Percentiles rank a stretch among this genome's conserved stretches.
phyloP scores from a whole-genome alignment of 331 rosid species.

The Malus hybrid region DNA sequence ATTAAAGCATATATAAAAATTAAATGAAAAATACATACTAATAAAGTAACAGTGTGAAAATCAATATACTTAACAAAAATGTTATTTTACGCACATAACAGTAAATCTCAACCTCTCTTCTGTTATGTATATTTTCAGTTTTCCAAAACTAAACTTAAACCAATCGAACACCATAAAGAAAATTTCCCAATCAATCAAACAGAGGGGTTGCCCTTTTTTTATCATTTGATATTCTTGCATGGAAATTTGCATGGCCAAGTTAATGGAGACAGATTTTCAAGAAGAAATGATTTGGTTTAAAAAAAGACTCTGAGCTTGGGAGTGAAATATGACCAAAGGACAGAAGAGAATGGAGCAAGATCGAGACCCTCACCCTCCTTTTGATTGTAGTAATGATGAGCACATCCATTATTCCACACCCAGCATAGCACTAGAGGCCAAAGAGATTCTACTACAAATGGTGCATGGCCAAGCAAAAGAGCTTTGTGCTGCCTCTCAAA shows the following conservation, averaged over 20 bases:
- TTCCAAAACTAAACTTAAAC: neutral
- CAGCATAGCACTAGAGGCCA: conserved; percentile 33
- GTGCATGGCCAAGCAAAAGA: conserved; percentile 29
- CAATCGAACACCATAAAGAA: neutral
- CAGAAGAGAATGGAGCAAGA: conserved; percentile 22
- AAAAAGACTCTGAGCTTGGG: conserved; percentile 28
- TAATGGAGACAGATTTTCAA: conserved; percentile 82
- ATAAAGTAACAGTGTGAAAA: neutral
- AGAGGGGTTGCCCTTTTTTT: neutral
- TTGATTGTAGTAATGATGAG: conserved; percentile 67
- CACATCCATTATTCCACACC: conserved; percentile 14
- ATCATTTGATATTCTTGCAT: conserved; percentile 38
- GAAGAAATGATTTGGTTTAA: conserved; percentile 48
- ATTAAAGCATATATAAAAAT: too few species aligned
- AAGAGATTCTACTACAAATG: conserved; percentile 22
- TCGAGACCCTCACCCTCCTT: conserved; percentile 26
- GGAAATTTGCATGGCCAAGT: conserved; percentile 60
- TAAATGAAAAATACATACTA: neutral
- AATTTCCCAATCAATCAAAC: neutral
- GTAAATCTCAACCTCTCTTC: neutral
- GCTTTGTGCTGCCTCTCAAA: conserved; percentile 19
- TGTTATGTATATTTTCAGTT: neutral
- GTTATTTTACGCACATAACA: neutral
- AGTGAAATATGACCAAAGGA: conserved; percentile 29
- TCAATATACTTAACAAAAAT: neutral